Conservation (phyloP, 805 yeast genomes). For the Kodamaea restingae region DNA sequence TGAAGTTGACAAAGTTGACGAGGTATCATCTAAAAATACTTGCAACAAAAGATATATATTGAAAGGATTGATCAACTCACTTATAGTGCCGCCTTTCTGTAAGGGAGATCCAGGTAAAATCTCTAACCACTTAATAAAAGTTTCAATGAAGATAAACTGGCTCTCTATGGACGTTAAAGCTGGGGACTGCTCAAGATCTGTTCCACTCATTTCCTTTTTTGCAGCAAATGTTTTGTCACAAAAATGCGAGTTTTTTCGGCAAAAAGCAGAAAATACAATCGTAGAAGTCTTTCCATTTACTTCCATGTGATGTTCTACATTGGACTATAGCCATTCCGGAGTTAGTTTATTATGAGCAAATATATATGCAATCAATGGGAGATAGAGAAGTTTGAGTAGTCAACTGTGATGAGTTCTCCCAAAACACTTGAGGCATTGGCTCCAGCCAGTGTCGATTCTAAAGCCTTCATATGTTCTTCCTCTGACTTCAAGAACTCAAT, state of each 20-base stretch:
- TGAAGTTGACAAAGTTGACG: too few species aligned
- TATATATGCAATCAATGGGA: constrained; percentile 12
- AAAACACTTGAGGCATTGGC: constrained; percentile 15
- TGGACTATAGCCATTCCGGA: too few species aligned
- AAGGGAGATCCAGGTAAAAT: constrained; percentile 20
- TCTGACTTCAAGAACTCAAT: constrained; percentile 43
- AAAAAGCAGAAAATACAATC: too few species aligned
- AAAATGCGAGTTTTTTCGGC: too few species aligned
- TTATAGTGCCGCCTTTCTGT: background rate
- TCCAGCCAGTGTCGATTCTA: constrained; percentile 19
- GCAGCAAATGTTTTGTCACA: too few species aligned
- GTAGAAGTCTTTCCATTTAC: too few species aligned
- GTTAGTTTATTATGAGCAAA: background rate
- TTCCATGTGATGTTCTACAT: too few species aligned
- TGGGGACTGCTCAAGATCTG: too few species aligned
- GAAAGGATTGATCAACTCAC: constrained; percentile 15
- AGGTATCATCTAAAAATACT: background rate
- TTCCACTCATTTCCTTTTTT: too few species aligned
- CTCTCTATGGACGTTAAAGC: background rate
- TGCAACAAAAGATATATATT: background rate
- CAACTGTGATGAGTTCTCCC: constrained; percentile 40
- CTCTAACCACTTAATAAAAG: constrained; percentile 22
- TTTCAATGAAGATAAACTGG: constrained; percentile 6
- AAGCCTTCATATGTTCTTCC: constrained; percentile 17
- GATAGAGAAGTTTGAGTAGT: constrained; percentile 40